Conservation (phyloP, 2,329 filamentous ascomycete species). For the Fusarium bulbicola region DNA sequence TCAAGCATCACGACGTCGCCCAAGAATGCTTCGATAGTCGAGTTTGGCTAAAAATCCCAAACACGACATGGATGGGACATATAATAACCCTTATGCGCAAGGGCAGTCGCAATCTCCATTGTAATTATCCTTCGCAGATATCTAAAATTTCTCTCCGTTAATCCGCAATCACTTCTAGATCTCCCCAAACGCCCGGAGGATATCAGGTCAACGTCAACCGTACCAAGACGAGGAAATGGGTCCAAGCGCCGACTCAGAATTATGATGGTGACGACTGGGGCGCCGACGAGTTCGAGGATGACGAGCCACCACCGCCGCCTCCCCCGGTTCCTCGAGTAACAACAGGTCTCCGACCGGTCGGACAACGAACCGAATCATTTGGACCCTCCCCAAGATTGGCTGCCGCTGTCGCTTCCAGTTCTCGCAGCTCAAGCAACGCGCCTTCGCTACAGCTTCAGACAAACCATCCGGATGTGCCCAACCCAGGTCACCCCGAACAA, state of each 20-base stretch:
- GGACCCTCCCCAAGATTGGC: constrained; percentile 38
- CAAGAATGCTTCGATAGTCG: constrained; percentile 40
- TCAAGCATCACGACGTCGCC: neutral
- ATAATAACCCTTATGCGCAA: constrained; percentile 43
- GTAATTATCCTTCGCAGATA: constrained; percentile 30
- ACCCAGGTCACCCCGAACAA: constrained; percentile 14
- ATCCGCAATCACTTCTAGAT: constrained; percentile 33
- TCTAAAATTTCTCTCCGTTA: constrained; percentile 4
- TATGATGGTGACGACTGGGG: constrained; percentile 98
- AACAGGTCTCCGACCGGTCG: constrained; percentile 43
- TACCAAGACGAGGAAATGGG: constrained; percentile 93
- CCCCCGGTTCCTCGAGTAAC: constrained; percentile 42
- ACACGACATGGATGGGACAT: constrained; percentile 44
- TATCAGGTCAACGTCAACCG: constrained; percentile 91
- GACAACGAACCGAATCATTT: constrained; percentile 44
- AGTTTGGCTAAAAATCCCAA: constrained; percentile 10
- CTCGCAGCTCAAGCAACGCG: constrained; percentile 38
- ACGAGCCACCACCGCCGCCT: constrained; percentile 56
- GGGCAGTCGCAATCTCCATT: constrained; percentile 42
- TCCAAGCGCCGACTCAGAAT: constrained; percentile 83
- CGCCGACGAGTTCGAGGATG: constrained; percentile 70
- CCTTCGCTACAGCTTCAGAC: constrained; percentile 43
- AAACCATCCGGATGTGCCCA: constrained; percentile 13
- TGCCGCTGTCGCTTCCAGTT: constrained; percentile 38
- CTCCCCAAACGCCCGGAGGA: constrained; percentile 45